phyloP scores from a whole-genome alignment of 1,284 basidiomycete species.

The Malassezia slooffiae region DNA sequence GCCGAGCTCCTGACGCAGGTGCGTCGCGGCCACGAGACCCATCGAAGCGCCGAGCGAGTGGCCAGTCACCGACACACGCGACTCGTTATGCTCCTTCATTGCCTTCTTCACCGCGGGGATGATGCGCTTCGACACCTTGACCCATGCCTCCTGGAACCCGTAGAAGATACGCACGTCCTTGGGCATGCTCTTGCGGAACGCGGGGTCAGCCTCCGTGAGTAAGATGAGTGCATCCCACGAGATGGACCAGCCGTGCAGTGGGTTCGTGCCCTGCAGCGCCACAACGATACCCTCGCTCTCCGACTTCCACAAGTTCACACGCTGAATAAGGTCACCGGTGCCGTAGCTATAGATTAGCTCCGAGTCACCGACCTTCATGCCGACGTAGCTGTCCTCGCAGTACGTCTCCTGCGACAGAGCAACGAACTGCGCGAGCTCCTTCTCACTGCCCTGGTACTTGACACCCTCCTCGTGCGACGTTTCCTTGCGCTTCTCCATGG shows the following conservation, averaged over 20 bases:
- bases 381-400: not conserved
- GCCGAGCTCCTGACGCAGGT: constrained; percentile 18
- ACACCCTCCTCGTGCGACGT: too few species aligned
- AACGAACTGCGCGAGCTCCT: too few species aligned
- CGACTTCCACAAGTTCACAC: too few species aligned
- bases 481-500: too few species aligned
- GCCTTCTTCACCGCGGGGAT: constrained; percentile 23
- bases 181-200: constrained; percentile 16
- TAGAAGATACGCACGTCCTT: constrained; percentile 16
- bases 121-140: constrained; percentile 18
- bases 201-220: constrained; percentile 16
- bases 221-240: constrained; percentile 23
- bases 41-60: constrained; percentile 32
- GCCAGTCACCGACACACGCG: constrained; percentile 19
- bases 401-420: too few species aligned
- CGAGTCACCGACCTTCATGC: too few species aligned
- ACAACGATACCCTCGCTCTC: too few species aligned
- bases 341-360: constrained; percentile 4
- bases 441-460: too few species aligned
- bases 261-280: too few species aligned
- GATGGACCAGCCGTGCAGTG: constrained; percentile 21
- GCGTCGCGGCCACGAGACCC: constrained; percentile 22
- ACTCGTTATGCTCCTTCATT: constrained; percentile 10
- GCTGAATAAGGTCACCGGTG: too few species aligned
- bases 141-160: constrained; percentile 30